Conservation (phyloP, 257 asterid species). For the Lithospermum erythrorhizon region DNA sequence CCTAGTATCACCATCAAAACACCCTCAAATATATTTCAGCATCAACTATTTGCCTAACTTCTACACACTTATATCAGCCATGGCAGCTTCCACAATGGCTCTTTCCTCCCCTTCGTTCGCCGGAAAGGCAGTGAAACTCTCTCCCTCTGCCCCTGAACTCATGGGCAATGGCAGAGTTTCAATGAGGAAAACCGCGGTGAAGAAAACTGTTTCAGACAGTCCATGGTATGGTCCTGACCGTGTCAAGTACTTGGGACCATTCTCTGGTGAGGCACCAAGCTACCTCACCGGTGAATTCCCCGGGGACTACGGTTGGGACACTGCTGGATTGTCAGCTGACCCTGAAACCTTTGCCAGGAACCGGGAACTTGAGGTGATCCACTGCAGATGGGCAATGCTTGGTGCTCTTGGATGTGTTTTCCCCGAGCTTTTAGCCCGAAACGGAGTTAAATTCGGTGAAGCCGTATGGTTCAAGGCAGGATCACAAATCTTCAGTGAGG, state of each 20-base stretch:
- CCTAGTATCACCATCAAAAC: not conserved
- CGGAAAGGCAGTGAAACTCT: slow-evolving; percentile 16
- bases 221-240: slow-evolving; percentile 24
- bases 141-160: slow-evolving; percentile 8
- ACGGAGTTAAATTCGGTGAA: slow-evolving; percentile 18
- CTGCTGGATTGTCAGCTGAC: slow-evolving; percentile 32
- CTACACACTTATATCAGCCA: not conserved
- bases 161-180: slow-evolving; percentile 11
- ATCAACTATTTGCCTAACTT: not conserved
- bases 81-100: slow-evolving; percentile 21
- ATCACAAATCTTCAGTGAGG: not conserved
- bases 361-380: slow-evolving; percentile 31
- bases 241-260: slow-evolving; percentile 26
- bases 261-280: slow-evolving; percentile 22
- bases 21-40: not conserved
- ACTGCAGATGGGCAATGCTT: slow-evolving; percentile 47
- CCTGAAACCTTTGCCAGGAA: slow-evolving; percentile 30
- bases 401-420: slow-evolving; percentile 43
- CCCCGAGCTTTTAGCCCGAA: slow-evolving; percentile 34
- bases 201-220: slow-evolving; percentile 9
- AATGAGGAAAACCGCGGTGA: slow-evolving; percentile 15
- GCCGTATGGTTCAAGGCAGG: not conserved
- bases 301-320: slow-evolving; percentile 32
- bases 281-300: slow-evolving; percentile 29
- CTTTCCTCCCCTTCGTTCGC: slow-evolving; percentile 16